Evolutionary conservation across 805 yeast genomes (phyloP).

Genomic region (Lachancea sp.): DNA sequence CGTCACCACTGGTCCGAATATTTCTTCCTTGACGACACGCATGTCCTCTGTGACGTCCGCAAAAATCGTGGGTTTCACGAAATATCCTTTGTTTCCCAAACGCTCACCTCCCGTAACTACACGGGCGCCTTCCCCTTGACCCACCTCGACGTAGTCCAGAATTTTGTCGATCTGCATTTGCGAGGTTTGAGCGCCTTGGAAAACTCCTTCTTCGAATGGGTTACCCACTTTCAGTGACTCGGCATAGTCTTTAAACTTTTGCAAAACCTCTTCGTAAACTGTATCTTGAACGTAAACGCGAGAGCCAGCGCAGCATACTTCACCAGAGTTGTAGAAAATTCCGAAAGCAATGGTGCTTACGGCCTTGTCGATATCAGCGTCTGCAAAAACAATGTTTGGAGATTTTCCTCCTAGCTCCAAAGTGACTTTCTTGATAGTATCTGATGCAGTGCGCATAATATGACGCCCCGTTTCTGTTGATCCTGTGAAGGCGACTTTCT

Average conservation of each 20-base stretch:
- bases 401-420: slow-evolving; percentile 89
- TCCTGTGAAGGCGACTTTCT: slow-evolving; percentile 84
- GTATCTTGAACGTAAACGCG: slow-evolving; percentile 75
- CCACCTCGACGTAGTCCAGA: slow-evolving; percentile 54
- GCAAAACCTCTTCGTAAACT: slow-evolving; percentile 59
- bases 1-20: slow-evolving; percentile 85
- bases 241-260: slow-evolving; percentile 45
- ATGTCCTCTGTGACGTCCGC: slow-evolving; percentile 70
- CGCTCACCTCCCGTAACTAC: slow-evolving; percentile 79
- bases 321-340: slow-evolving; percentile 85
- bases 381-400: slow-evolving; percentile 75
- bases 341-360: slow-evolving; percentile 66
- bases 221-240: slow-evolving; percentile 62
- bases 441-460: slow-evolving; percentile 67
- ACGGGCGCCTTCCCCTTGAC: slow-evolving; percentile 62
- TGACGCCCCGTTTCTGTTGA: slow-evolving; percentile 76
- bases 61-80: slow-evolving; percentile 77
- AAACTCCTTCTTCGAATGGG: slow-evolving; percentile 64
- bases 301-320: slow-evolving; percentile 90
- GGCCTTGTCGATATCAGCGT: slow-evolving; percentile 61
- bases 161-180: slow-evolving; percentile 60
- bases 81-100: slow-evolving; percentile 63
- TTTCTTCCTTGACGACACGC: slow-evolving; percentile 80
- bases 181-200: slow-evolving; percentile 74
- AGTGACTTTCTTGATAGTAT: slow-evolving; percentile 70